Evolutionary conservation across 768 basidiomycete species (phyloP).

Genomic region (Macrocybe gigantea): DNA sequence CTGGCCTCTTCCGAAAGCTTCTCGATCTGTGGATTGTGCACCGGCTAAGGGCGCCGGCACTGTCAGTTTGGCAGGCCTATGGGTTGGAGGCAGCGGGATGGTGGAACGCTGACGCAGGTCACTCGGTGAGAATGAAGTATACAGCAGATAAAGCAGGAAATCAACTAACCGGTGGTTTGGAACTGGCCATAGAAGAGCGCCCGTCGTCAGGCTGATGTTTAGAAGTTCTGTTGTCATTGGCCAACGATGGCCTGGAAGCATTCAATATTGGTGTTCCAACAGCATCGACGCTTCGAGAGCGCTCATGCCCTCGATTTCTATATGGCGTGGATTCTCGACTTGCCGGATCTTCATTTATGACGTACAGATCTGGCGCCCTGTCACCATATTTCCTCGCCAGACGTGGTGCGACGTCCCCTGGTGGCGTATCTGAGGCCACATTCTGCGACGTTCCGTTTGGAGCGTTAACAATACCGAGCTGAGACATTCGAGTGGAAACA

Average conservation of each 20-base stretch:
- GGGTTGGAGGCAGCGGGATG: neutral
- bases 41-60: conserved; percentile 13
- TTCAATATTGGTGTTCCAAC: no score
- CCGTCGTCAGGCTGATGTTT: no score
- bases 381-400: conserved; percentile 16
- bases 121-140: no score
- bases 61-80: conserved; percentile 12
- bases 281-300: no score
- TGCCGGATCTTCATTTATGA: conserved; percentile 34
- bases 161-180: no score
- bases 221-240: no score
- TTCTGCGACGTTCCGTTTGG: conserved; percentile 11
- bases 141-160: no score
- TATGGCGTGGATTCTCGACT: conserved; percentile 22
- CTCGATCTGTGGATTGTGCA: no score
- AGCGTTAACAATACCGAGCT: conserved; percentile 27
- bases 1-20: no score
- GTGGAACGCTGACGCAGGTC: conserved; percentile 2
- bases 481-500: conserved; percentile 27
- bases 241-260: no score
- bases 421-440: conserved; percentile 12
- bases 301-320: no score
- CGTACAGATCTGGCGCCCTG: conserved; percentile 23
- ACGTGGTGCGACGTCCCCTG: conserved; percentile 13
- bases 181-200: no score